A percentile compares a stretch with the other conserved stretches of the same genome.
phyloP scores from a whole-genome alignment of 345 rosid genomes.

The Murraya paniculata region DNA sequence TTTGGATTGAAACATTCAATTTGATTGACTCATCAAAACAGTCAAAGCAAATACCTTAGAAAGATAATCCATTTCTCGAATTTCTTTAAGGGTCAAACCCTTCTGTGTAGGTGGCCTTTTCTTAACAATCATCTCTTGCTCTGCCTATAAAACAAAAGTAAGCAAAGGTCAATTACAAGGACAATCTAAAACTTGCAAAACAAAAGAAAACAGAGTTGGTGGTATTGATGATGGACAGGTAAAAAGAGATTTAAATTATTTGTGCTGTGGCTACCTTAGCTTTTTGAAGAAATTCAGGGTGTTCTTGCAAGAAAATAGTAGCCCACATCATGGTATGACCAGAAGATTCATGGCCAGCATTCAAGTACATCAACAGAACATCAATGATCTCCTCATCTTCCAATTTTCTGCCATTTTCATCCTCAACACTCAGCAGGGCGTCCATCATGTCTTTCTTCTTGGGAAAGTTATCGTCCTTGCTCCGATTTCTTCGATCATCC shows the following conservation, averaged over 20 bases:
- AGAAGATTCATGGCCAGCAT: constrained; percentile 93
- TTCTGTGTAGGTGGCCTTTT: constrained; percentile 44
- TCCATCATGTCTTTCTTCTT: constrained; percentile 78
- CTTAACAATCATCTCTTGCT: constrained; percentile 57
- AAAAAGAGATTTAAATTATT: neutral
- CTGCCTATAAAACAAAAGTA: constrained; percentile 38
- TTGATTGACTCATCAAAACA: neutral
- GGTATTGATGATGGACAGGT: neutral
- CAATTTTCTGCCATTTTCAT: constrained; percentile 65
- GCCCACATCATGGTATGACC: constrained; percentile 89
- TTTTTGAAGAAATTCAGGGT: constrained; percentile 55
- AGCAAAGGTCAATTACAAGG: neutral
- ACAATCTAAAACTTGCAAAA: neutral
- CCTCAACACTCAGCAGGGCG: constrained; percentile 55
- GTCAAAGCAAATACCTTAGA: constrained; percentile 36
- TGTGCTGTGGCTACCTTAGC: constrained; percentile 48
- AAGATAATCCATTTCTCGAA: constrained; percentile 73
- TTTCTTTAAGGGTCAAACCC: constrained; percentile 58
- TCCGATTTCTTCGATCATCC: constrained; percentile 49
- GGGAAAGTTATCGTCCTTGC: constrained; percentile 6
- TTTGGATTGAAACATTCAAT: neutral
- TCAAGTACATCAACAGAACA: constrained; percentile 71
- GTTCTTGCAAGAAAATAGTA: constrained; percentile 62
- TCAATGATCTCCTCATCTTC: constrained; percentile 78
- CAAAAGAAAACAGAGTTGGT: neutral